phyloP scores from a whole-genome alignment of 192 early-diverging fungal genomes.

The Coemansia sp. region DNA sequence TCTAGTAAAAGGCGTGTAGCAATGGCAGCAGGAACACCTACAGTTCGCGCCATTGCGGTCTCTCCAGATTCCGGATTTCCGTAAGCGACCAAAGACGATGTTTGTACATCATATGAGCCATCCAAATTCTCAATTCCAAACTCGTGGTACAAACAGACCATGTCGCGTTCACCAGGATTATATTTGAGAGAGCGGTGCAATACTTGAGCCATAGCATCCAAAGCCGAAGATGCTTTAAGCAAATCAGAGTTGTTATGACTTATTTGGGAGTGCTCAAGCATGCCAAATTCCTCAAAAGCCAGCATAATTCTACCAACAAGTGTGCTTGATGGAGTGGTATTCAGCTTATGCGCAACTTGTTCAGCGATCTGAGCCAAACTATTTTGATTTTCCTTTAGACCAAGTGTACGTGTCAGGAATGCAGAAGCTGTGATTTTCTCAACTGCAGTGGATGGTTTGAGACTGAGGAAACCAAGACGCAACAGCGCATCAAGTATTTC shows the following conservation, averaged over 20 bases:
- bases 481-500: constrained; percentile 80
- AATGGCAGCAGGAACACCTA: constrained; percentile 77
- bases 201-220: constrained; percentile 84
- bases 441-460: constrained; percentile 33
- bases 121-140: constrained; percentile 77
- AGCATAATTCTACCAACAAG: constrained; percentile 57
- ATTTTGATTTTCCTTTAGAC: background rate
- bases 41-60: constrained; percentile 82
- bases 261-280: constrained; percentile 1
- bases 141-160: constrained; percentile 93
- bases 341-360: constrained; percentile 7
- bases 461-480: constrained; percentile 75
- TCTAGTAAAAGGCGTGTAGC: constrained; percentile 68
- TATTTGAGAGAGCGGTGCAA: constrained; percentile 79
- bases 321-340: constrained; percentile 21
- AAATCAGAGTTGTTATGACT: background rate
- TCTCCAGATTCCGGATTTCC: constrained; percentile 57
- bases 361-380: background rate
- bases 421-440: constrained; percentile 25
- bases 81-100: constrained; percentile 68
- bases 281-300: constrained; percentile 61
- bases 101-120: constrained; percentile 61
- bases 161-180: constrained; percentile 77
- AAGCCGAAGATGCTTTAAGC: constrained; percentile 52
- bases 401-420: constrained; percentile 15